Evolutionary conservation across 2,329 filamentous ascomycete genomes (phyloP).

Genomic region (Cordyceps cicadae): DNA sequence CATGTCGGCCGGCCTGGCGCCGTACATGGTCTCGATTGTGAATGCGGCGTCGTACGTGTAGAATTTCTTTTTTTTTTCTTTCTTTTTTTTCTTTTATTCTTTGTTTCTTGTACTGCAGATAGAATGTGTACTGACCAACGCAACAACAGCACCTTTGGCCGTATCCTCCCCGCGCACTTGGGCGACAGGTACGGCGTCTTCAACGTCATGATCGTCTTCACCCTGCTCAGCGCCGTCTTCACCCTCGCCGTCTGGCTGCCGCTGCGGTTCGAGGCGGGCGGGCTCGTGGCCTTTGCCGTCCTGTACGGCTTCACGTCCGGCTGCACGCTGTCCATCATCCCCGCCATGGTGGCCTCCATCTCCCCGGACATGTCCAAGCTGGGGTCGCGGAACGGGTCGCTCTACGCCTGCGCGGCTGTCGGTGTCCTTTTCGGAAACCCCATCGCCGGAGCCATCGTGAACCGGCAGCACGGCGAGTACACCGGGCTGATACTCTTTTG

Average conservation of each 20-base stretch:
- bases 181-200: slow-evolving; percentile 30
- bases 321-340: slow-evolving; percentile 24
- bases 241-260: slow-evolving; percentile 1
- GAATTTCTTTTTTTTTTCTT: no score
- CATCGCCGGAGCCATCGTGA: background rate
- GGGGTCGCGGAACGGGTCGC: slow-evolving; percentile 18
- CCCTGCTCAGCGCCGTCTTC: slow-evolving; percentile 48
- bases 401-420: background rate
- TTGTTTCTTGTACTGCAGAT: background rate
- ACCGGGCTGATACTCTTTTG: background rate
- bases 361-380: slow-evolving; percentile 32
- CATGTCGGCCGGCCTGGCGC: background rate
- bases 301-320: slow-evolving; percentile 23
- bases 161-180: background rate
- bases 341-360: slow-evolving; percentile 30
- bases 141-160: slow-evolving; percentile 1
- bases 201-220: slow-evolving; percentile 52
- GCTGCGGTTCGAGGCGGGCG: background rate
- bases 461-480: background rate
- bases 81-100: no score
- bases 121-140: background rate
- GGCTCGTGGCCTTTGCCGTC: slow-evolving; percentile 17
- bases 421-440: background rate
- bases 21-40: slow-evolving; percentile 4
- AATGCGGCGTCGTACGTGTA: background rate